phyloP scores from a whole-genome alignment of 2,329 filamentous ascomycete genomes.

The Colletotrichum incanum region DNA sequence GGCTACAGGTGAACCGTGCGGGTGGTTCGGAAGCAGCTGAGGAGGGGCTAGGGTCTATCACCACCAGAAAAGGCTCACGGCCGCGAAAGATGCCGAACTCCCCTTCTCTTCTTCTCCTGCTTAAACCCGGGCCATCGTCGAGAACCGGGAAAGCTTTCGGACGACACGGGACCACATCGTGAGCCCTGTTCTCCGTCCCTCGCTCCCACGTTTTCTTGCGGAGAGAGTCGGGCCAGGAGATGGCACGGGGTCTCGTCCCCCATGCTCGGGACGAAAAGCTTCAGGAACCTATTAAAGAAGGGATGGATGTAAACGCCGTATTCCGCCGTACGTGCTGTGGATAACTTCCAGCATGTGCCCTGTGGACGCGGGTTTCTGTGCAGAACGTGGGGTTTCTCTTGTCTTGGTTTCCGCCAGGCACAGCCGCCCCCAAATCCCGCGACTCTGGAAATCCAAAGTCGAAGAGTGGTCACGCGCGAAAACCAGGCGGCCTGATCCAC shows the following conservation, averaged over 20 bases:
- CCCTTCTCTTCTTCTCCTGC: not conserved
- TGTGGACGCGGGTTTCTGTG: not conserved
- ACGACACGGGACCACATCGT: conserved; percentile 34
- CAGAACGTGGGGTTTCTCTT: conserved; percentile 19
- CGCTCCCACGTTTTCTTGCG: conserved; percentile 13
- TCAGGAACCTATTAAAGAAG: not conserved
- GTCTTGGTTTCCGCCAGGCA: conserved; percentile 10
- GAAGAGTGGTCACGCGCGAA: conserved; percentile 30
- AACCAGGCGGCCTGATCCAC: conserved; percentile 33
- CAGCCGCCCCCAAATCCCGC: conserved; percentile 33
- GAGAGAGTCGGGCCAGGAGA: conserved; percentile 30
- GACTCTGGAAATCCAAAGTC: conserved; percentile 18
- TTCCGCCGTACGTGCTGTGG: conserved; percentile 18
- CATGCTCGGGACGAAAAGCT: conserved; percentile 20
- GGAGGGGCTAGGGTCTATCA: not conserved
- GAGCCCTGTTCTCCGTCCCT: conserved; percentile 17
- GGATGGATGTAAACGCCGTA: conserved; percentile 7
- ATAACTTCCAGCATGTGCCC: not conserved
- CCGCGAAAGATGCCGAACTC: conserved; percentile 26
- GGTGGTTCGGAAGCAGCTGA: conserved; percentile 23
- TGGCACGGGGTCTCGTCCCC: conserved; percentile 6
- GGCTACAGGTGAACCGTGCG: conserved; percentile 34
- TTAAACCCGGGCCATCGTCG: conserved; percentile 24
- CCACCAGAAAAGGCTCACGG: not conserved
- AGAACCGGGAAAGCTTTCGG: conserved; percentile 15